phyloP scores from a whole-genome alignment of 495 filamentous ascomycete species.

The Pseudotulostoma volvatum region DNA sequence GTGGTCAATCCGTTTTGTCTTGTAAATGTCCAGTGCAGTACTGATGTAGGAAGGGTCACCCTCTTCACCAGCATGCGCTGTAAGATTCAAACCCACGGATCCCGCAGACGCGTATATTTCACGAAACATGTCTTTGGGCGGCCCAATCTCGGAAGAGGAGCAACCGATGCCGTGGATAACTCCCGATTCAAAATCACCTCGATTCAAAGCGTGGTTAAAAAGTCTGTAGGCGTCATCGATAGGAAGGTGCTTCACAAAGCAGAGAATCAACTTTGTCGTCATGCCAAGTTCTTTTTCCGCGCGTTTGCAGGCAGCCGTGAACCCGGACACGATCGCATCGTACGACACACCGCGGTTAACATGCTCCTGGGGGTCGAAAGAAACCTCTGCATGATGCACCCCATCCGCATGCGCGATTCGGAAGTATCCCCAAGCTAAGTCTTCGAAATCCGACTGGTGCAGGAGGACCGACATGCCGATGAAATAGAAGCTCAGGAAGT shows the following conservation, averaged over 20 bases:
- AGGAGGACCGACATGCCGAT: constrained; percentile 53
- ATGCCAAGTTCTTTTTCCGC: constrained; percentile 49
- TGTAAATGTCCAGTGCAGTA: constrained; percentile 42
- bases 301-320: constrained; percentile 38
- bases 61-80: constrained; percentile 63
- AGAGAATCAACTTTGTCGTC: constrained; percentile 45
- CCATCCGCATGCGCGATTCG: constrained; percentile 42
- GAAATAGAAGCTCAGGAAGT: constrained; percentile 69
- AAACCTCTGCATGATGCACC: constrained; percentile 60
- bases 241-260: constrained; percentile 53
- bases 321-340: constrained; percentile 41
- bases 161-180: constrained; percentile 47
- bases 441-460: constrained; percentile 46
- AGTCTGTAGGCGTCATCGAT: constrained; percentile 31
- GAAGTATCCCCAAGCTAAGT: constrained; percentile 62
- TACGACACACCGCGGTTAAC: constrained; percentile 43
- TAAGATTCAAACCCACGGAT: constrained; percentile 35
- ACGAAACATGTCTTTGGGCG: constrained; percentile 47
- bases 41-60: constrained; percentile 49
- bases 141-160: constrained; percentile 46
- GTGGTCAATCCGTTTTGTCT: constrained; percentile 52
- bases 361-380: constrained; percentile 70
- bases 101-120: constrained; percentile 39
- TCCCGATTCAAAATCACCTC: constrained; percentile 35
- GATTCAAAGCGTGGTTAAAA: constrained; percentile 31